Evolutionary conservation across 2,329 filamentous ascomycete genomes (phyloP), one percentile per base, ranked within the genome.

Genomic region (Ceratocystis colombiana): DNA sequence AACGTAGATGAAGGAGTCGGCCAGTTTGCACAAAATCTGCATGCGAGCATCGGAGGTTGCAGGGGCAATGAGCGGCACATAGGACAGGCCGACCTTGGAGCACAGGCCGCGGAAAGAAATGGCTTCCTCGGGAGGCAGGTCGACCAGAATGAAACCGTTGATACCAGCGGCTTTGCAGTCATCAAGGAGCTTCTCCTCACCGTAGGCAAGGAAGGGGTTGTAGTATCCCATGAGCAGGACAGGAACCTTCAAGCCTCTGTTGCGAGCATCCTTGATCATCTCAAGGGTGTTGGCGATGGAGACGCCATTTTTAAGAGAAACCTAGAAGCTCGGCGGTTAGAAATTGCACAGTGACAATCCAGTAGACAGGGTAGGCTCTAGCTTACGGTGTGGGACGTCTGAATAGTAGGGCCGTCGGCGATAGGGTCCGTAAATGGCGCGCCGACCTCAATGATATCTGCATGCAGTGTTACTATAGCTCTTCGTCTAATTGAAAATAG

Each of bases 211-310:
- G 69, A 97, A 81, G 0, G 94, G 94, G 79, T 99, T 99, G 79
- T 96, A 99, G 83, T 99, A 99, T 72, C 94, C 94, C 94, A 99
- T 99, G 70, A 99, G 83, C 73, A 99, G 78, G 53, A 99, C 84
- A 0, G 94, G 94, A 0, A 88, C 85, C 72, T 82, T 87, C 66
- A 97, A 80, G 53, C 94, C 94, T 69, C 82, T 83, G 71, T 82
- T 81, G 72, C 94, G 83, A 61, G 93, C 90, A 69, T 88, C 84
- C 71, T 88, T 87, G 68, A 96, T 88, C 81, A 96, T 93, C 72
- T 88, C 82, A 50, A 99, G 82, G 17, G 89, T 89, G 64, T 83
- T 85, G 70, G 83, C 80, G 69, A 96, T 88, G 10, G 88, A 96
- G 70, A 97, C 89, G 68, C 91, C 90, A 79, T 99, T 93, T 72